Conservation (phyloP, 2,329 filamentous ascomycete genomes). For the Colletotrichum chlorophyti region DNA sequence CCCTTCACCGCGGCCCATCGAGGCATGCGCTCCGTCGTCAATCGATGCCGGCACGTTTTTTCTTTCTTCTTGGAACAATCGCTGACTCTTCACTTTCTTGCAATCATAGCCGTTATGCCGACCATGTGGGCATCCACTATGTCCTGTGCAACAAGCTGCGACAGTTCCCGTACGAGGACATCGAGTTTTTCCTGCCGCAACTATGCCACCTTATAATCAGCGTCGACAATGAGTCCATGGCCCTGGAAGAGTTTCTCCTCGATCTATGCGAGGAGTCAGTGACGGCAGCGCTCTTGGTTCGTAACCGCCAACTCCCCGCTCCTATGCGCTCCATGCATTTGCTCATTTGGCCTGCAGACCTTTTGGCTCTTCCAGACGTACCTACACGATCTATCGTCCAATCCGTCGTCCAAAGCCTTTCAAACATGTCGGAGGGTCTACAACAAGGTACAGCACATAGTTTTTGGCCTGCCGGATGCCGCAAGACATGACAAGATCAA, state of each 20-base stretch:
- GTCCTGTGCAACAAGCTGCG: slow-evolving; percentile 88
- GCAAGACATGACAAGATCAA: slow-evolving; percentile 76
- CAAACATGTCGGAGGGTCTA: slow-evolving; percentile 84
- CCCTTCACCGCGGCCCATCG: not conserved
- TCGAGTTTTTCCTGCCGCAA: slow-evolving; percentile 90
- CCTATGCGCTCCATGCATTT: not conserved
- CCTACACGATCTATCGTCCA: slow-evolving; percentile 78
- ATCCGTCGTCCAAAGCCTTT: slow-evolving; percentile 79
- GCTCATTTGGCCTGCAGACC: slow-evolving; percentile 62
- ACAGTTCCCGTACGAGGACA: slow-evolving; percentile 88
- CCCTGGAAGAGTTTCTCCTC: slow-evolving; percentile 84
- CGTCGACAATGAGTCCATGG: slow-evolving; percentile 91
- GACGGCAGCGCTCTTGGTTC: slow-evolving; percentile 80
- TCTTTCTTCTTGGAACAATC: not conserved
- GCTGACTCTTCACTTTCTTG: slow-evolving; percentile 25
- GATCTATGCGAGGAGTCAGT: slow-evolving; percentile 89
- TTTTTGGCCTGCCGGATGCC: slow-evolving; percentile 78
- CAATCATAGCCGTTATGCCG: slow-evolving; percentile 77
- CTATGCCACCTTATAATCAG: slow-evolving; percentile 88
- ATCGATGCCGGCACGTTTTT: slow-evolving; percentile 6
- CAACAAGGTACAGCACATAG: slow-evolving; percentile 88
- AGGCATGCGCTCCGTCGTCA: not conserved
- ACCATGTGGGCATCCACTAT: slow-evolving; percentile 90
- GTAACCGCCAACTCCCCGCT: slow-evolving; percentile 41
- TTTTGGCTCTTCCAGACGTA: slow-evolving; percentile 93